Percentiles rank a stretch among this genome's conserved stretches.
These are phyloP conservation scores for Spiraea crenata DNA, from an alignment of 331 rosid genomes.

Conservation along the genomic window DNA sequence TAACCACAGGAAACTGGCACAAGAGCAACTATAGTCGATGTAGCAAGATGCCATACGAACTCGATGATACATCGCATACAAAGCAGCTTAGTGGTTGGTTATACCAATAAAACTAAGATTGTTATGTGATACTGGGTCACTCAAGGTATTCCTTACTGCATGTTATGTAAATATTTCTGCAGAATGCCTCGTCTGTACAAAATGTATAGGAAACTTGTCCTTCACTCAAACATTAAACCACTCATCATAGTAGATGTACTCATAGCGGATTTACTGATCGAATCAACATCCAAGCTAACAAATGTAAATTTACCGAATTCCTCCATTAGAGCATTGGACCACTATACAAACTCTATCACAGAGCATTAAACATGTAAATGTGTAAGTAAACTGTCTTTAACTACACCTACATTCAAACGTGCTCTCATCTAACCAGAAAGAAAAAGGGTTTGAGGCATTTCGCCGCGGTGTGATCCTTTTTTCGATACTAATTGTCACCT, in stretches of 20 bases:
- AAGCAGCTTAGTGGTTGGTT: neutral
- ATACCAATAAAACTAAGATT: neutral
- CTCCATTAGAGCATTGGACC: no score
- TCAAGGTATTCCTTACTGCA: neutral
- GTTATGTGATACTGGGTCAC: neutral
- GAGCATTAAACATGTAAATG: neutral
- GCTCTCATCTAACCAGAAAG: neutral
- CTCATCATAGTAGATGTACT: neutral
- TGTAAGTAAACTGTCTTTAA: neutral
- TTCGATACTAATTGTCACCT: neutral
- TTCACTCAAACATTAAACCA: neutral
- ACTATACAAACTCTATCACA: neutral
- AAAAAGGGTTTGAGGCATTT: neutral
- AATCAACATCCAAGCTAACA: constrained; percentile 1
- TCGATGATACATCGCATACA: neutral
- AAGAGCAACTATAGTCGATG: neutral
- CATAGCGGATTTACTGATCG: no score
- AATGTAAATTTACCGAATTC: neutral
- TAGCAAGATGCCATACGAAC: neutral
- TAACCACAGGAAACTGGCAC: neutral
- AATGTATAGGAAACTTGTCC: neutral
- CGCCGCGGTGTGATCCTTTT: neutral
- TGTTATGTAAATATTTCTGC: neutral
- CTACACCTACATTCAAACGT: neutral
- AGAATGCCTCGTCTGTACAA: neutral